Evolutionary conservation across 2,329 filamentous ascomycete species (phyloP), one percentile per base, ranked within the genome.

Genomic region (Myriosclerotinia curreyana): DNA sequence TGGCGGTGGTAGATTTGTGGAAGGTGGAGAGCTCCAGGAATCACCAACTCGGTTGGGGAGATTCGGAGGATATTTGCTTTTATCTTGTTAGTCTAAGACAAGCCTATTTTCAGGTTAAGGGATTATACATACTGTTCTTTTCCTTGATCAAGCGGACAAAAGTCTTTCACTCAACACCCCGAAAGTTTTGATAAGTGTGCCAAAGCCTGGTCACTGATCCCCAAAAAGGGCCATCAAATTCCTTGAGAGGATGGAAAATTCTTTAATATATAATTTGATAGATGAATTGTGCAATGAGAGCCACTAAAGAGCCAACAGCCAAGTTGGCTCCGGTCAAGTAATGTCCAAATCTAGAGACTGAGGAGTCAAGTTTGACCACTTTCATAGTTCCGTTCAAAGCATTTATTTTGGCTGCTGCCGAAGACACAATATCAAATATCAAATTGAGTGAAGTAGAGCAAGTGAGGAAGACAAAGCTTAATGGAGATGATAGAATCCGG

Each of bases 161-260:
- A 51, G 77, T 69, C 56, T 77, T 75, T 70, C 83, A 81, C 28
- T 80, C 79, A 58, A 76, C 79, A 50, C 76, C 77, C 34, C 81
- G 60, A 65, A 81, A 82, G 72, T 83, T 61, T 28, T 80, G 68
- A 79, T 82, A 55, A 80, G 77, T 60, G 83, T 79, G 80, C 81
- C 85, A 12, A 85, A 74, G 53, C 79, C 72, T n/a, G 20, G 82
- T 83, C 20, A 84, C 79, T 60, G 77, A 78, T 34, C 76, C 82
- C 79, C 80, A 83, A 69, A 84, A 84, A 0, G 81, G 80, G 3
- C 83, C 83, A 0, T 82, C 82, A 66, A 83, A 84, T 40, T 77
- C 75, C 22, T 77, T 72, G 5, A 85, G 74, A 14, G 82, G 81
- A 65, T 84, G 81, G 59, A 83, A 81, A 73, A 81, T 81, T 44